These are phyloP conservation scores for Zymoseptoria brevis DNA, from an alignment of 2,329 filamentous ascomycete genomes.

Conservation along the genomic window DNA sequence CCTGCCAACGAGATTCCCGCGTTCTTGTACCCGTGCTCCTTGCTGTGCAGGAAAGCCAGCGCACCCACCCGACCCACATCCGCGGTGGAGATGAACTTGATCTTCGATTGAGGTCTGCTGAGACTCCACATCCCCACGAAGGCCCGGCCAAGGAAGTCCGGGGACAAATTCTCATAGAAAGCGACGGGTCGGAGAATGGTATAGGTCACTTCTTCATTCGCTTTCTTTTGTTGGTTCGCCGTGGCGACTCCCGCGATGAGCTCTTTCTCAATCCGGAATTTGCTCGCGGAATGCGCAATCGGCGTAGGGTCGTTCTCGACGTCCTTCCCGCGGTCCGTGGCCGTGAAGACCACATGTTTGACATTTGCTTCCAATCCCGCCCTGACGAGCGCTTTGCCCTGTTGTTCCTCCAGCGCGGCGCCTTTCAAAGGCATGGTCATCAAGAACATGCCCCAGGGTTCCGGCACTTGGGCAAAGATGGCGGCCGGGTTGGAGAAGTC, in stretches of 20 bases:
- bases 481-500: constrained; percentile 45
- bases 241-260: constrained; percentile 41
- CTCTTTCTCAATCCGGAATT: constrained; percentile 55
- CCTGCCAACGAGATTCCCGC: constrained; percentile 44
- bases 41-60: constrained; percentile 39
- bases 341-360: constrained; percentile 54
- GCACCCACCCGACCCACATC: constrained; percentile 45
- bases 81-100: constrained; percentile 34
- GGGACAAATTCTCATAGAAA: constrained; percentile 54
- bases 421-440: constrained; percentile 17
- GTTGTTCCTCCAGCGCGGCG: constrained; percentile 39
- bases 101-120: constrained; percentile 10
- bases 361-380: constrained; percentile 49
- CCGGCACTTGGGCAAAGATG: constrained; percentile 39
- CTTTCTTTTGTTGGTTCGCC: constrained; percentile 28
- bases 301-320: constrained; percentile 47
- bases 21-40: constrained; percentile 35
- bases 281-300: constrained; percentile 55
- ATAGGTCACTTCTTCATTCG: constrained; percentile 43
- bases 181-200: constrained; percentile 55
- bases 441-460: constrained; percentile 24
- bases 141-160: constrained; percentile 41
- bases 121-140: constrained; percentile 41
- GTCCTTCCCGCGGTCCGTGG: constrained; percentile 51
- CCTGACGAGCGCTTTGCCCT: constrained; percentile 53